Base-by-base conservation (phyloP, 2,329 filamentous ascomycete genomes). In the Neopestalotiopsis sp. region DNA sequence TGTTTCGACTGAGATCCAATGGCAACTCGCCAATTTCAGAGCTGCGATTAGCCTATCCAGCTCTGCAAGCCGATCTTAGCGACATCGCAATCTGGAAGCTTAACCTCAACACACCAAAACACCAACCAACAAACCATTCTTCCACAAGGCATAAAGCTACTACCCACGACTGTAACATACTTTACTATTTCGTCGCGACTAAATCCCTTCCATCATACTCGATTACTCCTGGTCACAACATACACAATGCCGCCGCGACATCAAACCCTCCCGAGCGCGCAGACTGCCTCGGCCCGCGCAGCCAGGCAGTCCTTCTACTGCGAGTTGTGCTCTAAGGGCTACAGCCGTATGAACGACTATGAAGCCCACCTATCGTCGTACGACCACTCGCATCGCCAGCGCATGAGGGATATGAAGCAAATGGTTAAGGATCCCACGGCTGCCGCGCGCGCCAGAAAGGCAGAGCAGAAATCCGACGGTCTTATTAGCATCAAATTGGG, bases 331-430 rank as follows among this genome's bases (percentile, higher is more conserved):
- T 90, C 92, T 72, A 98, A 98, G 83, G 95, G 95, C 75, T 99
- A 98, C 82, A 90, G 91, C 1, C 94, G 96, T 68, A 95, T 97
- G 87, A 95, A 97, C 78, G 95, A 98, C 79, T 98, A 97, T 80
- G 95, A 98, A 81, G 92, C 95, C 7, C 96, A 99, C 80, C 93
- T 98, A 68, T 91, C 91, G 72, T 96, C 93, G 76, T 98, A 98
- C 81, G 96, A 98, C 78, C 96, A 99, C 82, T 93, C 93, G 75
- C 96, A 99, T 81, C 95, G 94, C 79, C 94, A 97, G 83, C 92
- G 93, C 64, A 88, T 95, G 69, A 93, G 94, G 81, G 93, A 96
- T 76, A 94, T 95, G 92, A 94, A 94, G 81, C 90, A 92, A 76
- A 91, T 95, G 85, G 90, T 92, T 40, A 90, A 91, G 73, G 91